Percentiles rank a stretch among this genome's conserved stretches.
phyloP scores from a whole-genome alignment of 306 rosid genomes.

The Rosa lucieae region DNA sequence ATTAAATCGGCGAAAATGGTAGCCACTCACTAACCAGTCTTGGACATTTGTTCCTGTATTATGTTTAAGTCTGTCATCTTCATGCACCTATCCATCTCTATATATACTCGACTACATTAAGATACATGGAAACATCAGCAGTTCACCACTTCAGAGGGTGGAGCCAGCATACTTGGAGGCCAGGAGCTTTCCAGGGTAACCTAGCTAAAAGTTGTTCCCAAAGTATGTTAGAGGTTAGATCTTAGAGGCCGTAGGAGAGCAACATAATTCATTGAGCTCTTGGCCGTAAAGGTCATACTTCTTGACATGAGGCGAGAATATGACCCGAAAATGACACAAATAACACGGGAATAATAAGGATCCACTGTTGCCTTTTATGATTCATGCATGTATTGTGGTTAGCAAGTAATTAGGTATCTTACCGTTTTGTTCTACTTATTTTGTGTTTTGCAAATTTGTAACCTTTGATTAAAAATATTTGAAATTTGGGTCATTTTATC shows the following conservation, averaged over 20 bases:
- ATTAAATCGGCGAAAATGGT: constrained; percentile 18
- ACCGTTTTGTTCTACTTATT: background rate
- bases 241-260: background rate
- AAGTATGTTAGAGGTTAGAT: background rate
- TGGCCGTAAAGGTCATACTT: background rate
- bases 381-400: background rate
- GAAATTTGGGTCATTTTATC: background rate
- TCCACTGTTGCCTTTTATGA: background rate
- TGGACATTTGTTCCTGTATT: background rate
- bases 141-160: background rate
- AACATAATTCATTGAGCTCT: background rate
- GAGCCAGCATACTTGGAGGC: background rate
- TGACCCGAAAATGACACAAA: background rate
- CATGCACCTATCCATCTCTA: background rate
- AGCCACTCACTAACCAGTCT: background rate
- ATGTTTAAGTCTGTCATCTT: background rate
- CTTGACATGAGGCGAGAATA: background rate
- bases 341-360: background rate
- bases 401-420: too few species aligned
- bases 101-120: background rate
- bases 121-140: background rate
- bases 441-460: background rate
- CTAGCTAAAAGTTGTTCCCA: background rate
- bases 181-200: background rate
- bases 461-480: background rate